These are phyloP conservation scores for Chlorella sp. DNA, from an alignment of 139 green algal species.

Conservation along the genomic window DNA sequence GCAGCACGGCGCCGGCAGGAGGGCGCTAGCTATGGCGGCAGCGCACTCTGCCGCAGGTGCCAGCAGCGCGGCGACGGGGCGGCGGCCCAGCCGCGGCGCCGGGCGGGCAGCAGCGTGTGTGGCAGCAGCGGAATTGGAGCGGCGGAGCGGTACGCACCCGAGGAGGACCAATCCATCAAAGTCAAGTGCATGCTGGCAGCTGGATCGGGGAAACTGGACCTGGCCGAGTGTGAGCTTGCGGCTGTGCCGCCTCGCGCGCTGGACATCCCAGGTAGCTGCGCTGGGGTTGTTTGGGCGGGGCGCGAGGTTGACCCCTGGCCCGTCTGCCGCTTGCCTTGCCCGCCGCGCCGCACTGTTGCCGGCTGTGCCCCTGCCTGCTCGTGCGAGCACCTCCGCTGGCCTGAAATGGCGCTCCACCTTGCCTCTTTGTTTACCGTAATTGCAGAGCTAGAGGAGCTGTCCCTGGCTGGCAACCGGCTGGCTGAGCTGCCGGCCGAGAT, in stretches of 20 bases:
- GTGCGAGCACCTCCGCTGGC: too few species aligned
- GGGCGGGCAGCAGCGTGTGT: neutral
- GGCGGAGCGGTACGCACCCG: neutral
- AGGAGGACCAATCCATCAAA: constrained; percentile 26
- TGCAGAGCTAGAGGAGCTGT: constrained; percentile 66
- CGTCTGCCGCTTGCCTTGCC: neutral
- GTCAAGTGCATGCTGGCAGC: constrained; percentile 53
- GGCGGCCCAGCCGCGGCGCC: neutral
- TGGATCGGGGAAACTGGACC: constrained; percentile 66
- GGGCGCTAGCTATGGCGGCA: too few species aligned
- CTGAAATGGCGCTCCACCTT: too few species aligned
- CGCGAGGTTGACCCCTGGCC: neutral
- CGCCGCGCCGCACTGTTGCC: neutral
- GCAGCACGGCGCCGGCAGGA: neutral
- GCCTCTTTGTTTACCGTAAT: neutral
- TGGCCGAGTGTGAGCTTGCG: constrained; percentile 67
- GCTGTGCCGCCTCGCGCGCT: constrained; percentile 59
- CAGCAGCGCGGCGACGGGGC: neutral
- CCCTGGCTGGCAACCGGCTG: constrained; percentile 70
- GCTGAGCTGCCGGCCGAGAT: constrained; percentile 51
- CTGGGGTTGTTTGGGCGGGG: neutral
- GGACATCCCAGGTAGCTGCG: constrained; percentile 35
- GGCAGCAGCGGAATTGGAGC: neutral
- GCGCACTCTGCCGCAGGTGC: neutral
- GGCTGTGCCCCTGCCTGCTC: neutral